A percentile compares a stretch with the other conserved stretches of the same genome.
phyloP scores from a whole-genome alignment of 768 basidiomycete species.

The Tephrocybe sp. region DNA sequence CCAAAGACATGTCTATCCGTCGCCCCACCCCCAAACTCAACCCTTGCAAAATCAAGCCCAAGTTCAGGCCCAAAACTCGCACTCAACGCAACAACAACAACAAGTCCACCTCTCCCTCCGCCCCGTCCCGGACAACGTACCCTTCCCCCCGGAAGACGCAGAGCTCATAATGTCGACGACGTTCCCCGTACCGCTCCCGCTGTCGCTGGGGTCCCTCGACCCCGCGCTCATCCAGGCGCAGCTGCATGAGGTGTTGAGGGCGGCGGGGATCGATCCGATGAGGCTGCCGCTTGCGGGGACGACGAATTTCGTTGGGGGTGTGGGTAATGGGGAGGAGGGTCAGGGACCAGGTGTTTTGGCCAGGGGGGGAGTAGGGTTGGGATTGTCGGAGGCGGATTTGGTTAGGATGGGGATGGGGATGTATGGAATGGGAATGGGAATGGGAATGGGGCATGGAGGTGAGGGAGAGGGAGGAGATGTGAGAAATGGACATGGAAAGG shows the following conservation, averaged over 20 bases:
- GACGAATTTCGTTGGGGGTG: neutral
- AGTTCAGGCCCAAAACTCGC: neutral
- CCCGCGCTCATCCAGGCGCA: neutral
- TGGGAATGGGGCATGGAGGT: constrained; percentile 1
- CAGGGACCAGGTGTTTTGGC: neutral
- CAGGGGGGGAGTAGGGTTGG: neutral
- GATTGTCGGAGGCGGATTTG: neutral
- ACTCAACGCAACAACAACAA: too few relatives aligned
- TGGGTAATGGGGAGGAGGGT: neutral
- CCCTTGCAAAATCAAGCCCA: neutral
- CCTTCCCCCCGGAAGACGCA: neutral
- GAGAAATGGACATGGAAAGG: constrained; percentile 30
- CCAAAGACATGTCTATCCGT: too few relatives aligned
- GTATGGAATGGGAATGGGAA: constrained; percentile 4
- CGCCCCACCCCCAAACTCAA: neutral
- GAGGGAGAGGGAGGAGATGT: constrained; percentile 11
- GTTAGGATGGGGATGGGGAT: neutral
- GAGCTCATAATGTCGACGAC: neutral
- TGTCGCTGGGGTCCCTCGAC: neutral
- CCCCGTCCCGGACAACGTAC: neutral
- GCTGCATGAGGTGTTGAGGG: neutral
- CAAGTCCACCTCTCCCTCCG: neutral
- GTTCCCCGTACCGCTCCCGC: too few relatives aligned
- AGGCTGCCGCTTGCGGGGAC: neutral
- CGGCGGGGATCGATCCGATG: neutral